Base-by-base conservation (phyloP, 2,329 filamentous ascomycete species). In the Ceratocystis papillata region DNA sequence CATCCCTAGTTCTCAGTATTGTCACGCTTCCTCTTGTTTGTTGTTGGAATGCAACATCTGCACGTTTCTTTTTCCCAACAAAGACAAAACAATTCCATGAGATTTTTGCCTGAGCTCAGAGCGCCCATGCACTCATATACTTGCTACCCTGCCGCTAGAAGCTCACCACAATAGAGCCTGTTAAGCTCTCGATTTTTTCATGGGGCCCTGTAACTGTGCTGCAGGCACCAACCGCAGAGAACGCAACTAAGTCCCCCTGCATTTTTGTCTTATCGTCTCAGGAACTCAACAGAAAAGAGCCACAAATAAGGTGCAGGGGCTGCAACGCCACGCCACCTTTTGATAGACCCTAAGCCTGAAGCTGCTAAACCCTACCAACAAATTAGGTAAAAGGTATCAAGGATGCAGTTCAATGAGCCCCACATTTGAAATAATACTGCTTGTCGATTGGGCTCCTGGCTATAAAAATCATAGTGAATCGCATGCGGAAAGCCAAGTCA, bases 21-120 rank as follows among this genome's bases (percentile, higher is more conserved):
- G 10, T 37, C 33, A 12, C 48, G 20, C 25, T 12, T 50, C n/a
- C n/a, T 25, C 48, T 28, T 22, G 10, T 7, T 59, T 20, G 15
- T 59, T 59, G 55, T 59, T 59, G 55, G 55, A 37, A 22, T 53
- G n/a, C 48, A n/a, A 1, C n/a, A 20, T 10, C 48, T 6, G 15
- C 22, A 20, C 55, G 25, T 30, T n/a, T 59, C 55, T 30, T 59
- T 59, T 25, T 59, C 55, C 55, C 55, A 59, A 59, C 55, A 59
- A 59, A 59, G 55, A 59, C 55, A 30, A 37, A 59, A n/a, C 30
- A 33, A 59, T 15, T 10, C 10, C 48, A 53, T 20, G 5, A 33
- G 12, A 20, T 28, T 25, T n/a, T 37, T 59, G 55, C 55, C 15
- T 37, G 28, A 30, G 55, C 55, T 59, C 55, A 59, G 55, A 30